Evolutionary conservation across 768 basidiomycete genomes (phyloP), one percentile per base, ranked within the genome.

Genomic region (Neoboletus subvelutipes): DNA sequence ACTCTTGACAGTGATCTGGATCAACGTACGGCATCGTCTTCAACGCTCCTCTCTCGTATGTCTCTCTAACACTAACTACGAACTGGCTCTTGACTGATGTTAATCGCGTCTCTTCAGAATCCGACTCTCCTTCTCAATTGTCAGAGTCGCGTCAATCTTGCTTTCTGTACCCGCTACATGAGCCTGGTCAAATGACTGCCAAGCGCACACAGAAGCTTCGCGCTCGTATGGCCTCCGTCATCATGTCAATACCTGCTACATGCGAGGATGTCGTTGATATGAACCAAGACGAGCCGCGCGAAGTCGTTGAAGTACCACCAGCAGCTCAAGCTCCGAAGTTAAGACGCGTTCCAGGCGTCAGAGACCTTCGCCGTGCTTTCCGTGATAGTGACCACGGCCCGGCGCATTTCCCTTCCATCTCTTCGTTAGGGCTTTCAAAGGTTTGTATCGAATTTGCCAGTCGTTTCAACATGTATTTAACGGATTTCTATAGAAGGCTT

Each of bases 241-340:
- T 73, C 55, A 51, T 41, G 54, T 63, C 70, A 26, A 55, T 71
- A 45, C 70, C 70, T 24, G 70, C 68, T 15, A 71, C 70, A 20
- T 62, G 47, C 2, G 67, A 69, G 17, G 59, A 64, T 26, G 42
- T 39, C 12, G 37, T 37, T 6, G 56, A 62, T 39, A 17, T 31
- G 17, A 55, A 60, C 20, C 34, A 61, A 28, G 15, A 58, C 39
- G 46, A 58, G 11, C 54, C 42, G 39, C 20, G 5, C 26, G 6
- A 49, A 22, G 28, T 24, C 15, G n/a, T 40, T 45, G 13, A 34
- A 31, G 34, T 28, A 40, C 22, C 40, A 26, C 39, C 52, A 1
- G 47, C 37, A 33, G 20, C 48, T 46, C 61, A 22, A 18, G 18
- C 33, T 20, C 52, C 57, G 22, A 69, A 59, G 48, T 49, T 70